These are phyloP conservation scores for Thuja plicata DNA, from an alignment of 83 land plant genomes.

Conservation along the genomic window DNA sequence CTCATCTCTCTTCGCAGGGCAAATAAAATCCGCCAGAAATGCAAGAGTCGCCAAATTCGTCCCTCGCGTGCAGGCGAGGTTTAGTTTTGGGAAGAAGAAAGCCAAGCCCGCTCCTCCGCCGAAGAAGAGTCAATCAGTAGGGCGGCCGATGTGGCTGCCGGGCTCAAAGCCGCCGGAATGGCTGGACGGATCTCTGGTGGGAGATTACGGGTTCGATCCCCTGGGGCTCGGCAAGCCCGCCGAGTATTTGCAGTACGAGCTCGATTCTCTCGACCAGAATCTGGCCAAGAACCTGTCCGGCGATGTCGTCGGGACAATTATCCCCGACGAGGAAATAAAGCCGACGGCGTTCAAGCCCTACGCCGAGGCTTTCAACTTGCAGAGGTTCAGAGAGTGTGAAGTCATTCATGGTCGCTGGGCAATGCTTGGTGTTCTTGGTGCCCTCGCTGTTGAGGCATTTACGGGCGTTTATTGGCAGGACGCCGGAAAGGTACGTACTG, in stretches of 20 bases:
- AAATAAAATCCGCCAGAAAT: constrained; percentile 10
- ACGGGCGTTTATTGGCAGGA: constrained; percentile 61
- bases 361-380: constrained; percentile 44
- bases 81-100: constrained; percentile 28
- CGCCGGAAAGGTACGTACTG: constrained; percentile 41
- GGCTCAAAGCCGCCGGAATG: constrained; percentile 52
- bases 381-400: constrained; percentile 58
- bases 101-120: not conserved
- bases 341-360: constrained; percentile 47
- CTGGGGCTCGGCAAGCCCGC: constrained; percentile 44
- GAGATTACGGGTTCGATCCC: constrained; percentile 57
- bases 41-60: not conserved
- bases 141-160: constrained; percentile 55
- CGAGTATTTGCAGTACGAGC: constrained; percentile 43
- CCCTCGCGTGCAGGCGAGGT: constrained; percentile 24
- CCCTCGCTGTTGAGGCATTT: constrained; percentile 48
- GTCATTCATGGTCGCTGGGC: constrained; percentile 64
- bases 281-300: constrained; percentile 43
- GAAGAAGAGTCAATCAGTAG: constrained; percentile 17
- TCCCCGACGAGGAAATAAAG: constrained; percentile 19
- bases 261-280: constrained; percentile 57
- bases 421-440: constrained; percentile 48
- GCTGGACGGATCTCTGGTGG: constrained; percentile 47
- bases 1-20: constrained; percentile 18
- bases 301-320: constrained; percentile 36